Conservation (phyloP, 306 rosid species). For the Acacia confusa region DNA sequence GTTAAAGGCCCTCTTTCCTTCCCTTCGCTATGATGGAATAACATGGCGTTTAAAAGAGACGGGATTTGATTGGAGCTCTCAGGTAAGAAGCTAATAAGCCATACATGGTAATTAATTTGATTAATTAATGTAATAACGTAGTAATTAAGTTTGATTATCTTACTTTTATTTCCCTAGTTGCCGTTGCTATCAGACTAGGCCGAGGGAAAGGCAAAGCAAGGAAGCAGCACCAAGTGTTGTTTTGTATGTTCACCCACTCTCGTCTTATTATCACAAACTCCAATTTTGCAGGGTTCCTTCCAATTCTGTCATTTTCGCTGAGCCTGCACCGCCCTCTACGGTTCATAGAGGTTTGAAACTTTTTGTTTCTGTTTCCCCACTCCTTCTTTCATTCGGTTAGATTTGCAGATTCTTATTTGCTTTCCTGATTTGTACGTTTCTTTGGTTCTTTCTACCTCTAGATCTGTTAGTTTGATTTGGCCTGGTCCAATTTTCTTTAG, state of each 20-base stretch:
- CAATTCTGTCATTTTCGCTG: not conserved
- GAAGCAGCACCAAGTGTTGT: not conserved
- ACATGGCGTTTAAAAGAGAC: not conserved
- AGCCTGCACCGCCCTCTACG: slow-evolving; percentile 7
- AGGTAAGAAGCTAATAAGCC: not conserved
- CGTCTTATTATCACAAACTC: not conserved
- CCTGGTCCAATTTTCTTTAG: not conserved
- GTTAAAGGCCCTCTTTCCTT: not conserved
- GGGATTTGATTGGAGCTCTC: not conserved
- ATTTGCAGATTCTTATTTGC: not conserved
- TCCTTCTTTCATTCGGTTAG: slow-evolving; percentile 2
- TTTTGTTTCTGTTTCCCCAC: not conserved
- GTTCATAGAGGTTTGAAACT: not conserved
- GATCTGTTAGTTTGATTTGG: slow-evolving; percentile 26
- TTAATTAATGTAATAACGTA: not conserved
- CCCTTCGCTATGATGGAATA: not conserved
- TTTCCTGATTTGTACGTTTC: not conserved
- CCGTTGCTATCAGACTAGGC: not conserved
- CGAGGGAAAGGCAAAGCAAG: no score
- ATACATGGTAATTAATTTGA: not conserved
- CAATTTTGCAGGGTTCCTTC: not conserved
- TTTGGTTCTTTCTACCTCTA: not conserved
- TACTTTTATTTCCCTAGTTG: not conserved
- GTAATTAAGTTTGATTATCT: not conserved
- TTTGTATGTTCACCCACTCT: not conserved